Percentiles rank a stretch among this genome's conserved stretches.
These are phyloP conservation scores for Aspergillus sclerotioniger DNA, from an alignment of 495 filamentous ascomycete species.

Conservation along the genomic window DNA sequence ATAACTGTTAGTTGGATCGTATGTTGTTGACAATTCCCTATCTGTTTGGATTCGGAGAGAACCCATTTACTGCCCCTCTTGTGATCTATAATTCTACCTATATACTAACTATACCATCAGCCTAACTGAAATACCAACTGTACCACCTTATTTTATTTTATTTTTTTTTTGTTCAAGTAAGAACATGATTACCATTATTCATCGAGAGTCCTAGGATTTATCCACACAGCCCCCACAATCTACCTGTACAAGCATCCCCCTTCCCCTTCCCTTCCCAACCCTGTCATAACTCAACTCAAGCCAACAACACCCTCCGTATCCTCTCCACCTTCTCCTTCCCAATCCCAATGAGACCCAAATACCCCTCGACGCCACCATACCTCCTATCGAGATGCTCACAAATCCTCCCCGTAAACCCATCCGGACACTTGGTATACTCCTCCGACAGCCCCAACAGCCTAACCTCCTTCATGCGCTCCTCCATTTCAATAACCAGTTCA, in stretches of 20 bases:
- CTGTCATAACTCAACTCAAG: slow-evolving; percentile 3
- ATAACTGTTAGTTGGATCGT: no score
- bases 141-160: no score
- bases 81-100: no score
- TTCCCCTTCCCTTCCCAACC: background rate
- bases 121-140: no score
- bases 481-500: slow-evolving; percentile 59
- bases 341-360: slow-evolving; percentile 60
- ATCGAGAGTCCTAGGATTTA: background rate
- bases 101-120: no score
- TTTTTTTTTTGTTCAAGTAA: no score
- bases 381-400: slow-evolving; percentile 46
- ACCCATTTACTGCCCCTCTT: no score
- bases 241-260: background rate
- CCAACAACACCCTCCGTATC: slow-evolving; percentile 28
- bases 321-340: slow-evolving; percentile 32
- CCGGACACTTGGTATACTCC: slow-evolving; percentile 64
- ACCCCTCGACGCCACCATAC: slow-evolving; percentile 62
- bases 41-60: no score
- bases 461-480: slow-evolving; percentile 66
- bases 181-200: no score
- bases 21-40: no score
- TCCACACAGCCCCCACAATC: background rate
- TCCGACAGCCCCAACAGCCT: slow-evolving; percentile 62
- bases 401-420: slow-evolving; percentile 52